Evolutionary conservation across 192 early-diverging fungal species (phyloP).

Genomic region (Radiomyces spectabilis): DNA sequence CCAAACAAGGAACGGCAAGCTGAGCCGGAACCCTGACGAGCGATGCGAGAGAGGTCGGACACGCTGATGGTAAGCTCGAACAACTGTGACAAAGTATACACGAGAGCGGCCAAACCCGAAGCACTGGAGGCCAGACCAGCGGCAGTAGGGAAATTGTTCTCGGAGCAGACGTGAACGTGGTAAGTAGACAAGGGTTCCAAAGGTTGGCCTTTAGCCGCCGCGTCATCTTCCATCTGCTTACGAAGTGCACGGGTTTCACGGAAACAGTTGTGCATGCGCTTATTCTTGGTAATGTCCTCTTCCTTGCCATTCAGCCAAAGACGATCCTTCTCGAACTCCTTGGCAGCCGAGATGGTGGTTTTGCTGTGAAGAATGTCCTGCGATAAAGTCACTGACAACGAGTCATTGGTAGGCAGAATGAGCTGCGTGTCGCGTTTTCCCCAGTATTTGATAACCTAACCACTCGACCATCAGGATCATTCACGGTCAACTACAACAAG

Average conservation of each 20-base stretch:
- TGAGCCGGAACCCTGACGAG: conserved; percentile 93
- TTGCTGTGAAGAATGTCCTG: conserved; percentile 95
- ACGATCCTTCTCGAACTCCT: conserved; percentile 58
- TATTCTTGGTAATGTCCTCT: conserved; percentile 71
- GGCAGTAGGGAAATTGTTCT: conserved; percentile 99
- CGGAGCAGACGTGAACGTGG: conserved; percentile 85
- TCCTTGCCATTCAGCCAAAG: conserved; percentile 96
- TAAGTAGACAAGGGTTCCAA: conserved; percentile 53
- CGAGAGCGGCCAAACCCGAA: conserved; percentile 90
- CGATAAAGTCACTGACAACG: conserved; percentile 92
- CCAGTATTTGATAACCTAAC: conserved; percentile 92
- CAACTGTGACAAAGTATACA: conserved; percentile 70
- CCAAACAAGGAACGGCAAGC: conserved; percentile 97
- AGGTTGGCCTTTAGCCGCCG: conserved; percentile 19
- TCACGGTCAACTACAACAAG: no score
- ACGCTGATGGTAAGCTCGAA: conserved; percentile 63
- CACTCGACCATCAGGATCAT: neutral
- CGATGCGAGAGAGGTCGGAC: conserved; percentile 80
- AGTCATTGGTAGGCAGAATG: conserved; percentile 96
- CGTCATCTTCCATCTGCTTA: conserved; percentile 51
- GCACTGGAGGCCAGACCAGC: conserved; percentile 97
- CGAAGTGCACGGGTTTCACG: conserved; percentile 69
- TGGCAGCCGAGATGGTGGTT: conserved; percentile 75
- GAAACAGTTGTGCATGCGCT: conserved; percentile 82
- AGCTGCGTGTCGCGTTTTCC: conserved; percentile 89